Evolutionary conservation across 371 early-diverging fungal species (phyloP).

Genomic region (Mycotypha africana): DNA sequence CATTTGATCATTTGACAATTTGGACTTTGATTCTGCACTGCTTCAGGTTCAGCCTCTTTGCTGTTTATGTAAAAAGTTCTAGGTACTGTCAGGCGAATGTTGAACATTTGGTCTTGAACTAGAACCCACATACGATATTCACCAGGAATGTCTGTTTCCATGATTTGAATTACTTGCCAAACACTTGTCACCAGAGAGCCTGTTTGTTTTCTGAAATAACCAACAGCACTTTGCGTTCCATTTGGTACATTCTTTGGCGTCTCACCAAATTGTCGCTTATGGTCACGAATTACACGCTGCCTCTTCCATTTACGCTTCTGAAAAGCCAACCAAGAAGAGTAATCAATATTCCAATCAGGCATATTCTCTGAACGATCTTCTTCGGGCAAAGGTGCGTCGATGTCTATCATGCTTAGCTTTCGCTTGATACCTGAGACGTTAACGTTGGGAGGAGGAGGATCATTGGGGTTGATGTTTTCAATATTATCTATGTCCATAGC

Average conservation of each 20-base stretch:
- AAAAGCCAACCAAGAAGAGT: constrained; percentile 58
- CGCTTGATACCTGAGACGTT: constrained; percentile 16
- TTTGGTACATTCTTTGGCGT: not conserved
- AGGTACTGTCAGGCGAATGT: constrained; percentile 72
- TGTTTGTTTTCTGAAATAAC: constrained; percentile 53
- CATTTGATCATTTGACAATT: constrained; percentile 25
- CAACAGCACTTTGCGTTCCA: constrained; percentile 14
- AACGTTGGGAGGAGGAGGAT: constrained; percentile 15
- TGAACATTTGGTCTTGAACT: constrained; percentile 62
- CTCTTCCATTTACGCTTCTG: constrained; percentile 73
- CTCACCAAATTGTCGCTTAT: constrained; percentile 31
- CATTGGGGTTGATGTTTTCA: constrained; percentile 31
- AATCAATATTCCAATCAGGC: constrained; percentile 56
- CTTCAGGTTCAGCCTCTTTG: constrained; percentile 46
- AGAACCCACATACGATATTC: constrained; percentile 82
- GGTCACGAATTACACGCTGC: constrained; percentile 45
- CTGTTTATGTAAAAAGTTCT: constrained; percentile 85
- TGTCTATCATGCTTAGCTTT: constrained; percentile 14
- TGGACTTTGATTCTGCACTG: constrained; percentile 18
- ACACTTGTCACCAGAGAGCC: constrained; percentile 47
- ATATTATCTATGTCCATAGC: constrained; percentile 18
- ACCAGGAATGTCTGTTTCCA: constrained; percentile 78
- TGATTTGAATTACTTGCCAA: constrained; percentile 87
- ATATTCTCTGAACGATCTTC: constrained; percentile 37
- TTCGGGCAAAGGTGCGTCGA: constrained; percentile 22